Evolutionary conservation across 768 basidiomycete species (phyloP), one percentile per base, ranked within the genome.

Genomic region (Exsudoporus frostii): DNA sequence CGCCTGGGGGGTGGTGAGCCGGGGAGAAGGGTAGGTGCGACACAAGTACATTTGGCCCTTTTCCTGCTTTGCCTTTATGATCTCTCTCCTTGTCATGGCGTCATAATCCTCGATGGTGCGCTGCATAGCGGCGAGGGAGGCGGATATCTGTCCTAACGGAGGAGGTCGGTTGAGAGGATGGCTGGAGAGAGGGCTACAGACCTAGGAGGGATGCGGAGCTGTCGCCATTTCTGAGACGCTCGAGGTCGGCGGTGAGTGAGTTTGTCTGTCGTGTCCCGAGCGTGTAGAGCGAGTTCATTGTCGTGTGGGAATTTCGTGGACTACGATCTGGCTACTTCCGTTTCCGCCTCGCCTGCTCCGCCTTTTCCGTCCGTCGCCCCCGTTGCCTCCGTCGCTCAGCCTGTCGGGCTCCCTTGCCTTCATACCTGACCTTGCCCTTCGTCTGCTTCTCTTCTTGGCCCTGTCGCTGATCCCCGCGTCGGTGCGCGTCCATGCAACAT

Each of bases 81-180:
- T 92, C 71, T 99, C 97, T 56, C 95, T 80, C 74, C 88, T 91
- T 0, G 91, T 92, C 90, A 98, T 94, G 9, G 90, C 88, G 63
- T 98, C 95, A 65, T 96, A 98, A 66, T 99, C 97, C 55, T 98
- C 95, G 57, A 98, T 86, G 49, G 97, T 94, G 52, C 97, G 76
- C 45, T 90, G 86, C 81, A 98, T 86, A 2, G 93, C 94, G 25
- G 92, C 84, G n/a, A 99, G 77, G 9, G 92, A 94, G n/a, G 95
- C 94, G 30, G 92, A 91, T 72, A 99, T 93, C 81, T 98, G 96
- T 71, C 95, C 95, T 95, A 76, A 70, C 72, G 62, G 56, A 55
- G 61, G 60, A 57, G 38, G 68, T 54, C 52, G 55, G 38, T 9
- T 34, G 55, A 34, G 38, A 9, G n/a, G 29, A 1, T 17, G 17